These are phyloP conservation scores for Hippophae gyantsensis DNA, from an alignment of 306 rosid species.

Conservation along the genomic window DNA sequence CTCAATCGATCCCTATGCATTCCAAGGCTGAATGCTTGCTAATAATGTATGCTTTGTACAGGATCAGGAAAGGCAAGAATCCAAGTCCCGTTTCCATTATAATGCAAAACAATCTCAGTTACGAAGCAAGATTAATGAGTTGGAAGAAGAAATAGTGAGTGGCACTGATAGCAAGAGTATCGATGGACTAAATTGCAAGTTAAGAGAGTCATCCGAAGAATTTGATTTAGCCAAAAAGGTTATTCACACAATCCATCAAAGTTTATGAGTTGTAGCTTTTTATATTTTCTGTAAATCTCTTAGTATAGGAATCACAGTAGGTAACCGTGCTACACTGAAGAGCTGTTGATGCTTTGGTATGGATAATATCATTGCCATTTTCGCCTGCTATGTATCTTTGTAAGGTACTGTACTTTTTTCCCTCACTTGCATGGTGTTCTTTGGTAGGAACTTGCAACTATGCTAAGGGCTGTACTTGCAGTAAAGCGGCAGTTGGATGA, in stretches of 20 bases:
- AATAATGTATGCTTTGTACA: slow-evolving; percentile 22
- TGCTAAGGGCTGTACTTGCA: slow-evolving; percentile 44
- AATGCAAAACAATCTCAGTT: slow-evolving; percentile 34
- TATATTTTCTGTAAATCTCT: background rate
- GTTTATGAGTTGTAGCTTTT: slow-evolving; percentile 3
- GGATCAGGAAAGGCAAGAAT: slow-evolving; percentile 61
- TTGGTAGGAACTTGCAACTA: slow-evolving; percentile 59
- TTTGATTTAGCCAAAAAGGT: slow-evolving; percentile 61
- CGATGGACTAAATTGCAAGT: slow-evolving; percentile 33
- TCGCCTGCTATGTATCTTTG: background rate
- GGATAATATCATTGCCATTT: background rate
- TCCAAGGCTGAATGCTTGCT: slow-evolving; percentile 8
- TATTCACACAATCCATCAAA: slow-evolving; percentile 10
- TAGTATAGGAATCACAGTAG: slow-evolving; percentile 1
- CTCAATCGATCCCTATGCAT: background rate
- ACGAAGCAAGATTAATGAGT: slow-evolving; percentile 39
- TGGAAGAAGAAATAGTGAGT: slow-evolving; percentile 42
- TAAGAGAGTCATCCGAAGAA: slow-evolving; percentile 38
- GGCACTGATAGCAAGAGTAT: slow-evolving; percentile 31
- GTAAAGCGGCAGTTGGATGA: slow-evolving; percentile 56
- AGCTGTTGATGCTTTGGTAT: background rate
- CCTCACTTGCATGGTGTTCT: background rate
- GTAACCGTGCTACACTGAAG: background rate
- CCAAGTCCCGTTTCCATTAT: slow-evolving; percentile 25
- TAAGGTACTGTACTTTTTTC: background rate